Conservation (phyloP, 768 basidiomycete genomes). For the Coprinopsis strossmayeri region DNA sequence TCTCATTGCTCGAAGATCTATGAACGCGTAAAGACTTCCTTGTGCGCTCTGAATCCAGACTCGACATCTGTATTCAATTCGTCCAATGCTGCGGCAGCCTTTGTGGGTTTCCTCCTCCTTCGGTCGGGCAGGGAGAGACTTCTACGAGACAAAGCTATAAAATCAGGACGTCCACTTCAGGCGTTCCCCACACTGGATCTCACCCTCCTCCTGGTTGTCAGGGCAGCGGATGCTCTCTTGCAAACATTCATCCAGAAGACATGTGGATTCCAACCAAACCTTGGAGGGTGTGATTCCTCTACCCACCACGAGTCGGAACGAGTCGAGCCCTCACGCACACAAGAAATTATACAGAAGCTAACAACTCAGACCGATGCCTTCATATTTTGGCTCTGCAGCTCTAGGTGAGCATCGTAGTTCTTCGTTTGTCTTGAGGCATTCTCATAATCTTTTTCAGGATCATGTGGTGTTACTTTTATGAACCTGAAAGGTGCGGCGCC, state of each 20-base stretch:
- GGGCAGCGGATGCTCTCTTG: constrained; percentile 57
- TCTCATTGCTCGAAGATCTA: background rate
- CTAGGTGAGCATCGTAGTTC: no score
- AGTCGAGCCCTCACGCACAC: no score
- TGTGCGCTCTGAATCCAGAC: background rate
- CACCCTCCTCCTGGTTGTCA: constrained; percentile 59
- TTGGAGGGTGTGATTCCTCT: constrained; percentile 16
- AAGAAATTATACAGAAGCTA: no score
- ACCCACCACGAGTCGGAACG: no score
- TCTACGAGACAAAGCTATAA: constrained; percentile 16
- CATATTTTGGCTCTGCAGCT: constrained; percentile 72
- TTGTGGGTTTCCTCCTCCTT: constrained; percentile 36
- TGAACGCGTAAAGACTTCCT: background rate
- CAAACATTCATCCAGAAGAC: constrained; percentile 42
- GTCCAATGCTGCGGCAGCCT: background rate
- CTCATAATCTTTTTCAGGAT: constrained; percentile 41
- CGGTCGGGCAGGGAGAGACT: constrained; percentile 38
- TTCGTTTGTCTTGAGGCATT: constrained; percentile 12
- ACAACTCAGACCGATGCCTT: constrained; percentile 56
- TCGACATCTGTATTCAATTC: background rate
- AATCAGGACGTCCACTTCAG: constrained; percentile 11
- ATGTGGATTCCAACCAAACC: constrained; percentile 13
- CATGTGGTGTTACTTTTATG: constrained; percentile 87
- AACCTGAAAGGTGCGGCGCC: constrained; percentile 58
- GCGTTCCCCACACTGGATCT: constrained; percentile 61